Evolutionary conservation across 441 rosid species (phyloP), one percentile per base, ranked within the genome.

Genomic region (Adansonia rubrostipa): DNA sequence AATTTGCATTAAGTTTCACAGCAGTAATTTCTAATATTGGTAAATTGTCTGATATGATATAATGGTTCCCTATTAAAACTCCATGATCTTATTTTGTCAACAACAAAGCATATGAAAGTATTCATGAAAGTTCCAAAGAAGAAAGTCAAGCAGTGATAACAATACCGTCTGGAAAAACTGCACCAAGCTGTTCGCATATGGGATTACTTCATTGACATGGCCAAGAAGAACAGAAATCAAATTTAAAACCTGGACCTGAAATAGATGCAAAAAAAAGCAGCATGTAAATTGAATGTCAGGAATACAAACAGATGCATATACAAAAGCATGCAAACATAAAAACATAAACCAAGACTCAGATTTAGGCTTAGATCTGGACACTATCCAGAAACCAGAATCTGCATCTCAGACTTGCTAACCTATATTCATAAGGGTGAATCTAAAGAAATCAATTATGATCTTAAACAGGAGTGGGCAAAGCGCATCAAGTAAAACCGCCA

Each of bases 221-320:
- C 94, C 98, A 57, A 95, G 87, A 40, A 97, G 95, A 82, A 91
- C 89, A 72, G 99, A 93, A 79, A 95, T 93, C 86, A 97, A 89
- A 86, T 97, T 90, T 86, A 97, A 85, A 85, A 95, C 89, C 89
- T 95, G 99, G 87, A 97, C 99, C 99, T 97, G 98, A 71, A 87
- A 86, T 71, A 19, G 17, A 78, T 74, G 57, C 11, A 74, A 47
- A 28, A 63, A 60, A 77, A 33, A 48, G 36, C 47, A 56, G 10
- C 66, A 10, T 60, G 20, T 4, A 40, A 42, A 11, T 64, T 15
- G 57, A 9, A 53, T 15, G 19, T 71, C 28, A 58, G 60, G 54
- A 42, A 56, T 75, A 14, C 5, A 67, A 2, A 42, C 2, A 68
- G 9, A 3, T 53, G 14, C 36, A 53, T 50, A 66, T 51, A 17